Evolutionary conservation across 306 rosid genomes (phyloP).

Genomic region (Fragaria vesca): DNA sequence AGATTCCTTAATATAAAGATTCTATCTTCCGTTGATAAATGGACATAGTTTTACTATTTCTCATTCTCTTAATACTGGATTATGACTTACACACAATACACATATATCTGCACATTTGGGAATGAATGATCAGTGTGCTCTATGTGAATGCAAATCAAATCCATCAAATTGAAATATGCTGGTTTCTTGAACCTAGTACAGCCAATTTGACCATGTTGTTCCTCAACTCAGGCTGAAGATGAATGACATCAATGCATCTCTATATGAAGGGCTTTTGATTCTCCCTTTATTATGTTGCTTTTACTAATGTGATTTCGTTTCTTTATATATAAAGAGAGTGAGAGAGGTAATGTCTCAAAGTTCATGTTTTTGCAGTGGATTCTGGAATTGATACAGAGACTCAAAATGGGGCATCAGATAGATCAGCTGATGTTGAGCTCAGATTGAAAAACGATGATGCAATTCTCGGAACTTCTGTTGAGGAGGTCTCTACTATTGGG

Average conservation of each 20-base stretch:
- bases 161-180: not conserved
- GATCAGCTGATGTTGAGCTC: slow-evolving; percentile 20
- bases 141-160: not conserved
- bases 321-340: not conserved
- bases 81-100: not conserved
- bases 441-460: slow-evolving; percentile 19
- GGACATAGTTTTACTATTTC: not conserved
- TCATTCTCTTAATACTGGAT: not conserved
- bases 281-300: not conserved
- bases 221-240: not conserved
- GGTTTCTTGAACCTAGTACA: not conserved
- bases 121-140: not conserved
- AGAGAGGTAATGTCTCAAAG: slow-evolving; percentile 3
- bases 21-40: not conserved
- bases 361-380: slow-evolving; percentile 26
- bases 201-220: not conserved
- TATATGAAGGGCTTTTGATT: not conserved
- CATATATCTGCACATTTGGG: not conserved
- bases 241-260: not conserved
- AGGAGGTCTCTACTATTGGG: slow-evolving; percentile 3
- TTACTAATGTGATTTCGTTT: not conserved
- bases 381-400: slow-evolving; percentile 11
- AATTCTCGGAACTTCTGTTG: slow-evolving; percentile 15
- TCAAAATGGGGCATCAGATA: slow-evolving; percentile 14
- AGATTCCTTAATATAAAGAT: not conserved